Conservation (phyloP, 805 yeast species). For the Nakazawaea holstii region DNA sequence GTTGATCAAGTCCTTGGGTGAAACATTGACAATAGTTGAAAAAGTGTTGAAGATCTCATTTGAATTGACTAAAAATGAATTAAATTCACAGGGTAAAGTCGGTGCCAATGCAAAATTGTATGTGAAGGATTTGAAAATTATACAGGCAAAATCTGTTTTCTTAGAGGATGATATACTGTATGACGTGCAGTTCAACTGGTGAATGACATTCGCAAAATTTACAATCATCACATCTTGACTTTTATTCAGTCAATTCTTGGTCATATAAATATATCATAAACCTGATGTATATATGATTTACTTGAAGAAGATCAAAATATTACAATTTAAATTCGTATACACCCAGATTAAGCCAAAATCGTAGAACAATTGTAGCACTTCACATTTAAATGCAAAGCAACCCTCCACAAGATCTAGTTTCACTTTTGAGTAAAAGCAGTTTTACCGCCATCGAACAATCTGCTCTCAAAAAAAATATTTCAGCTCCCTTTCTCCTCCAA, state of each 20-base stretch:
- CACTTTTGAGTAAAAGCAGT: too few relatives aligned
- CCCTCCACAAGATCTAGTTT: too few relatives aligned
- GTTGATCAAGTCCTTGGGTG: conserved; percentile 29
- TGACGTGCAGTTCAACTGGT: background rate
- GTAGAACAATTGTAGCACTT: too few relatives aligned
- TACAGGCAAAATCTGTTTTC: conserved; percentile 34
- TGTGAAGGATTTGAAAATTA: conserved; percentile 38
- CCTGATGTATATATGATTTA: background rate
- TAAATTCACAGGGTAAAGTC: background rate
- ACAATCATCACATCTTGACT: background rate
- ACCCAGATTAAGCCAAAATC: too few relatives aligned
- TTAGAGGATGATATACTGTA: conserved; percentile 2
- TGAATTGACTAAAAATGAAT: conserved; percentile 13
- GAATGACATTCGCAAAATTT: background rate
- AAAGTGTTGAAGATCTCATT: conserved; percentile 36
- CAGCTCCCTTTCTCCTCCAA: too few relatives aligned
- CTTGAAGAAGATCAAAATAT: too few relatives aligned
- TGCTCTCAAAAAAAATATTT: too few relatives aligned
- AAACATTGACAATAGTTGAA: conserved; percentile 34
- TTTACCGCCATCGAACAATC: too few relatives aligned
- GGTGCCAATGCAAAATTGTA: conserved; percentile 16
- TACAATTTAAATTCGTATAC: too few relatives aligned
- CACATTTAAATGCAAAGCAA: too few relatives aligned
- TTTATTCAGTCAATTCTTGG: background rate
- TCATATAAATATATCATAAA: background rate